Evolutionary conservation across 768 basidiomycete species (phyloP).

Genomic region (Jaapia argillacea): DNA sequence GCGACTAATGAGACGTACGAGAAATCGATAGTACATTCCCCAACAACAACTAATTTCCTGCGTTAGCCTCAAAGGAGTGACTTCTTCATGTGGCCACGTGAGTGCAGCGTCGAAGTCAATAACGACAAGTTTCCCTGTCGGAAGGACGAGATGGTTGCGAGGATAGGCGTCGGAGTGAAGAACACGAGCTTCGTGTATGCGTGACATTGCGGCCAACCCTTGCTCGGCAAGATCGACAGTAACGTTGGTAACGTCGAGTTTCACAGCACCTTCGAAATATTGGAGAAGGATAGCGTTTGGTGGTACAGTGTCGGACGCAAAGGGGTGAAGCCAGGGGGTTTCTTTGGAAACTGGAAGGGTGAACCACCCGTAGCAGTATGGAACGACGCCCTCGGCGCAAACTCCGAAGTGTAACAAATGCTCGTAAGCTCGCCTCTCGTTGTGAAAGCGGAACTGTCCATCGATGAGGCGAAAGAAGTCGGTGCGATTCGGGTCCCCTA

Average conservation of each 20-base stretch:
- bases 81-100: background rate
- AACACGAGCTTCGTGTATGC: background rate
- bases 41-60: background rate
- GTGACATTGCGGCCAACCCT: background rate
- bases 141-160: background rate
- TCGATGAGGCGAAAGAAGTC: too few species aligned
- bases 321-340: background rate
- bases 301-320: background rate
- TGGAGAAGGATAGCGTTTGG: conserved; percentile 7
- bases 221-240: background rate
- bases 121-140: background rate
- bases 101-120: background rate
- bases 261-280: conserved; percentile 4
- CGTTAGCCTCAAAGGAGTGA: background rate
- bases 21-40: background rate
- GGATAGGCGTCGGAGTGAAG: background rate
- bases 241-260: background rate
- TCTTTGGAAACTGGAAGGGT: conserved; percentile 4
- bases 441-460: conserved; percentile 1
- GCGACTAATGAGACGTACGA: background rate
- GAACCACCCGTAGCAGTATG: conserved; percentile 10
- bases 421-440: conserved; percentile 7
- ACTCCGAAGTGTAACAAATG: conserved; percentile 8
- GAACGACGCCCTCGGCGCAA: conserved; percentile 6
- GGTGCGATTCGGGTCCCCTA: too few species aligned